Evolutionary conservation across 225 moss, liverwort and hornwort genomes (phyloP), one percentile per base, ranked within the genome.

Genomic region (Asterella californica): DNA sequence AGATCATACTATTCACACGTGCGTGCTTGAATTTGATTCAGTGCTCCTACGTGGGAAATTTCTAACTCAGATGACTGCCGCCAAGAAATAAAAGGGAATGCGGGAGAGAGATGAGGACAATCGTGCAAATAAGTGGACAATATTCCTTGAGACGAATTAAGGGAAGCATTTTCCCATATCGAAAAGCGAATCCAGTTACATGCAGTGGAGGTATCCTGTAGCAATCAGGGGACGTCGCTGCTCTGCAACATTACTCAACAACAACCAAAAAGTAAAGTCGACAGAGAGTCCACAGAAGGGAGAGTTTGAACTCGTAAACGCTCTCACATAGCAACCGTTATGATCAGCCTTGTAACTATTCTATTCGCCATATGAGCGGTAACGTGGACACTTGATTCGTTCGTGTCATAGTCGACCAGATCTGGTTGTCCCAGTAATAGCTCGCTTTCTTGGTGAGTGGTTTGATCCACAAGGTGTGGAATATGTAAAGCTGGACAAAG

Each of bases 251-350:
- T 6, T 48, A 48, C 11, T 48, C 10, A 65, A 65, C 9, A 25
- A 3, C 2, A 33, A 65, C 65, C 4, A 65, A 1, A 29, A 65
- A 29, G n/a, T n/a, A n/a, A n/a, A n/a, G n/a, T n/a, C n/a, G n/a
- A n/a, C n/a, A n/a, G n/a, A n/a, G n/a, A 30, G 11, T 65, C 32
- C 11, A 60, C 4, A 33, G 32, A 65, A 65, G 30, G 4, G 65
- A 10, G 65, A 65, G 65, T 30, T 65, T 65, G 33, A 65, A 65
- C 65, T 10, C 12, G 65, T 65, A 65, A 65, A 65, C 65, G 65
- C 32, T 33, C 29, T 65, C 65, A 33, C 33, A 29, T 10, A 32
- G 65, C 65, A 33, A 15, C 59, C 0, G 59, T 3, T 15, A 25
- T 5, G 59, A 59, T 59, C 6, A 6, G 65, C 65, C 65, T 30